Base-by-base conservation (phyloP, 2,329 filamentous ascomycete genomes). In the Talaromyces sp. region DNA sequence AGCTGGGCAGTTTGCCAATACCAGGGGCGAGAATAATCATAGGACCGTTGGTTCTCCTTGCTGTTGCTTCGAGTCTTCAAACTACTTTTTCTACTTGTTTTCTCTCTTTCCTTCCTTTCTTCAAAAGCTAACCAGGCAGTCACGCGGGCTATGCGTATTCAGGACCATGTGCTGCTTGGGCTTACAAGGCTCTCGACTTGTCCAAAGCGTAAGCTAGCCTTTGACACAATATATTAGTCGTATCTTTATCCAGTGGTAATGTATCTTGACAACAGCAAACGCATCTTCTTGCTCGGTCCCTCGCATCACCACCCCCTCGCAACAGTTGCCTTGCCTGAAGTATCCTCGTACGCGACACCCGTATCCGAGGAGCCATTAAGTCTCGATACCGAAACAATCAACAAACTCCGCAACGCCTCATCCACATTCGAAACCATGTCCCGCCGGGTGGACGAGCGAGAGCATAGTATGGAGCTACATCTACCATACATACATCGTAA, bases 381-480 rank as follows among this genome's bases (percentile, higher is more conserved):
- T 49, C 75, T 81, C 58, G 81, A 81, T 67, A 79, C 73, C 35
- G 78, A 80, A 49, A 73, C 79, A 56, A 81, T 83, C 64, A 64
- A 73, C 31, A 70, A 78, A 61, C 75, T 82, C 11, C 70, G 72
- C 43, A 69, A 68, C 7, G 70, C 73, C n/a, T 74, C 70, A 8
- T 65, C 77, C 58, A 73, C 68, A 56, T 82, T 82, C 65, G 75
- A 74, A 19, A 77, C 72, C 19, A 95, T 97, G 82, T 86, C 85
- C 1, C 78, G 77, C 19, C 72, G 81, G 3, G 82, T 87, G 6
- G 95, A 99, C 73, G 86, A 92, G 67, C 85, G 86, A 5, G 95
- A 99, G 78, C 95, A 99, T 78, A 97, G 92, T 61, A 85, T 98
- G 1, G 95, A 99, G 81, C 96, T 99, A 90, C 95, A 99, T 71